Evolutionary conservation across 2,329 filamentous ascomycete genomes (phyloP).

Genomic region (Epicoccum nigrum): DNA sequence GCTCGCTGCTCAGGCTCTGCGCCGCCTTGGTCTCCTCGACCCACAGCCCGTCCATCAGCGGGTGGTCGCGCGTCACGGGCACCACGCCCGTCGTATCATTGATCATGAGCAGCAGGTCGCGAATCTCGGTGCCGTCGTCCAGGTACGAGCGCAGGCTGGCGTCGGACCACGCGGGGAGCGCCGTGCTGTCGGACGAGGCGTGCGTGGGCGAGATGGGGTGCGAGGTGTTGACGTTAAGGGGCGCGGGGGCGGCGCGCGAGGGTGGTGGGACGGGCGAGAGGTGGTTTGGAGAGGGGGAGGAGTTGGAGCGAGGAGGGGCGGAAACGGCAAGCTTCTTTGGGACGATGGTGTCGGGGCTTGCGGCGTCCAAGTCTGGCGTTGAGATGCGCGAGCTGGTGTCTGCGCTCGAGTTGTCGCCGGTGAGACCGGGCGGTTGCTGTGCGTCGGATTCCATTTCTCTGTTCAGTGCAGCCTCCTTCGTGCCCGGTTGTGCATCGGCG

Average conservation of each 20-base stretch:
- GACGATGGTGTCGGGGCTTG: conserved; percentile 37
- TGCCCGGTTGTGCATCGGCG: conserved; percentile 51
- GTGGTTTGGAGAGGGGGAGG: conserved; percentile 32
- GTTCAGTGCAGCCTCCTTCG: conserved; percentile 22
- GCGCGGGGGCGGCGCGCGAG: conserved; percentile 47
- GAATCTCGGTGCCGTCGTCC: conserved; percentile 85
- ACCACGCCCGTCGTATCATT: conserved; percentile 88
- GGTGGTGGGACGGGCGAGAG: conserved; percentile 34
- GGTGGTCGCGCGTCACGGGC: conserved; percentile 82
- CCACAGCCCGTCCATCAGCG: conserved; percentile 79
- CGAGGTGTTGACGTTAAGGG: conserved; percentile 22
- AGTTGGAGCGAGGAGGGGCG: conserved; percentile 24
- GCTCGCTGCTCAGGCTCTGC: conserved; percentile 84
- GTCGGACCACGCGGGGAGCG: conserved; percentile 81
- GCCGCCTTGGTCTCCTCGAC: conserved; percentile 85
- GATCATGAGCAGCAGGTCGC: conserved; percentile 87
- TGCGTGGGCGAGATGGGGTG: conserved; percentile 35
- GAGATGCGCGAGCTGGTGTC: conserved; percentile 55
- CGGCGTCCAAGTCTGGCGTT: conserved; percentile 39
- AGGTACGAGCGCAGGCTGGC: conserved; percentile 84
- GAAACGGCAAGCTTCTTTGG: conserved; percentile 33
- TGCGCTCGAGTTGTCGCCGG: conserved; percentile 73
- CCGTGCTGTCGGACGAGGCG: conserved; percentile 52
- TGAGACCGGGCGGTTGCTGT: conserved; percentile 66
- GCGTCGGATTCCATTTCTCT: conserved; percentile 38